Evolutionary conservation across 148 eudicot species (phyloP), one percentile per base, ranked within the genome.

Genomic region (Rhododendron mucronatum): DNA sequence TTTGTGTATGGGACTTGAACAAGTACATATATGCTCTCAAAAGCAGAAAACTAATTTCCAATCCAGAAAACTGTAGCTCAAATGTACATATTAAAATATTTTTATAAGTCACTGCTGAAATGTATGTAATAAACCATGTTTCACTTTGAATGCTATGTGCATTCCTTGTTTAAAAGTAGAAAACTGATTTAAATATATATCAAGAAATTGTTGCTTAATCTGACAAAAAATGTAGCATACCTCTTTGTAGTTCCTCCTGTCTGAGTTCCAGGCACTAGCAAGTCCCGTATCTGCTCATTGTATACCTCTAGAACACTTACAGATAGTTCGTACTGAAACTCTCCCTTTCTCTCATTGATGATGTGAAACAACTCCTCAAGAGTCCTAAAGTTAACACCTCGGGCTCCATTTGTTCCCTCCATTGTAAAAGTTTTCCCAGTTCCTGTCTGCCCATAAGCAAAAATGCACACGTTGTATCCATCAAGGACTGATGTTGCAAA

Each of bases 381-480:
- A 80, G 99, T 96, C 86, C 98, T 92, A 50, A 92, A 96, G 86
- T 96, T 96, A 81, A 96, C 99, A 48, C 99, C 99, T 61, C 98
- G 97, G 71, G 91, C 92, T 65, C 92, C 95, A 15, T 93, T 88
- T 73, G 95, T 94, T 57, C 99, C 99, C 86, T 96, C 99, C 99
- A 96, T 96, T 48, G 99, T 96, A 86, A 92, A 96, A 44, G 99
- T 96, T 80, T 96, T 96, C 76, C 99, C 99, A 35, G 96, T 95
- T 55, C 99, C 99, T 23, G 99, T 96, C 89, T 96, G 99, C 67
- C 99, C 99, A 86, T 96, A 96, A 47, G 99, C 99, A 89, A 96
- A 96, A 85, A 96, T 95, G 88, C 99, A 96, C 14, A 94, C 96
- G 85, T 95, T 96, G 91, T 94, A 96, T 57, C 99, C 99, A 91